Evolutionary conservation across 2,329 filamentous ascomycete species (phyloP).

Genomic region (Grosmannia penicillata): DNA sequence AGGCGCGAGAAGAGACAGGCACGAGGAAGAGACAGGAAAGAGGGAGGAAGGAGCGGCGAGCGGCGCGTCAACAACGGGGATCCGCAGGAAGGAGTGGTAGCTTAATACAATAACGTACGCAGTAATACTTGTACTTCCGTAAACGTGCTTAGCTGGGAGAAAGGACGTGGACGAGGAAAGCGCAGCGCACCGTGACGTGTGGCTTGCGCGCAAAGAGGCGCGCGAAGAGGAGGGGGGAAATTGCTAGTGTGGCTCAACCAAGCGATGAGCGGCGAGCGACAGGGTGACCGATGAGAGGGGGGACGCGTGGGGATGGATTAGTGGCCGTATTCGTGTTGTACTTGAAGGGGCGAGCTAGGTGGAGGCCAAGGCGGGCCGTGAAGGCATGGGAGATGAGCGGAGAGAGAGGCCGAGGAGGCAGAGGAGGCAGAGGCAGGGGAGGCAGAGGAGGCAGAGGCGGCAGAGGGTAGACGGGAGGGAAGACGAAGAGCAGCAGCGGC

Average conservation of each 20-base stretch:
- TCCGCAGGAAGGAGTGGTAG: conserved; percentile 7
- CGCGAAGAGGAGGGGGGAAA: background rate
- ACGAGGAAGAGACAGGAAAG: background rate
- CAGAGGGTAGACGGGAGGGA: background rate
- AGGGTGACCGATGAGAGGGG: background rate
- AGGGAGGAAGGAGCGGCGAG: conserved; percentile 8
- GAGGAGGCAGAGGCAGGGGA: background rate
- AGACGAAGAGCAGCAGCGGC: background rate
- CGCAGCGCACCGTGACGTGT: background rate
- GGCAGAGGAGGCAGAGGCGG: background rate
- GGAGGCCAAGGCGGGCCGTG: background rate
- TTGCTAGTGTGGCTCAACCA: conserved; percentile 3
- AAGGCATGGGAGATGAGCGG: background rate
- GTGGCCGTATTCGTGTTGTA: background rate
- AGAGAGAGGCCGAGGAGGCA: background rate
- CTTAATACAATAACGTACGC: conserved; percentile 4
- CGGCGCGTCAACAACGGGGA: conserved; percentile 10
- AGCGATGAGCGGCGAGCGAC: background rate
- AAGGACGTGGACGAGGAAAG: background rate
- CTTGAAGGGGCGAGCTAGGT: background rate
- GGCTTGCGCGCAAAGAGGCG: conserved; percentile 1
- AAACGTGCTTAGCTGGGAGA: background rate
- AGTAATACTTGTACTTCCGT: background rate
- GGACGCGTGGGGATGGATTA: background rate
- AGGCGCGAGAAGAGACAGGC: no score